A percentile compares a stretch with the other conserved stretches of the same genome.
phyloP scores from a whole-genome alignment of 306 rosid genomes.

The Acacia confusa region DNA sequence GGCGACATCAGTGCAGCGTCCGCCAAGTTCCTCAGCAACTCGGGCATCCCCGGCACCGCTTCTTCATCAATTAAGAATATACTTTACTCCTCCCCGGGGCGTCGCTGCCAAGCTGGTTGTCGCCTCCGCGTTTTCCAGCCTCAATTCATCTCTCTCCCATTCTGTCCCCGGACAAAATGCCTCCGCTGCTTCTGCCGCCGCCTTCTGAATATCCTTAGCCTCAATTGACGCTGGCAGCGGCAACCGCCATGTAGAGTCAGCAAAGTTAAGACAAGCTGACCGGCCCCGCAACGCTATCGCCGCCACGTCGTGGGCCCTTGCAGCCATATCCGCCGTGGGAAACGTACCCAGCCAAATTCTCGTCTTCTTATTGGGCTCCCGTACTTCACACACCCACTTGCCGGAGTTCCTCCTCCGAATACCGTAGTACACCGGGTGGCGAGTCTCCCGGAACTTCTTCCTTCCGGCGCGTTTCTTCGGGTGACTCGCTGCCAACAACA shows the following conservation, averaged over 20 bases:
- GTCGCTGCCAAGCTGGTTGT: background rate
- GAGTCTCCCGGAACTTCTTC: slow-evolving; percentile 88
- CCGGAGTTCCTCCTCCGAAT: slow-evolving; percentile 68
- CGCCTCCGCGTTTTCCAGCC: background rate
- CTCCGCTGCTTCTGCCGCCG: slow-evolving; percentile 66
- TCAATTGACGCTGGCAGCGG: slow-evolving; percentile 48
- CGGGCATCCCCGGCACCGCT: slow-evolving; percentile 52
- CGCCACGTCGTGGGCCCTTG: slow-evolving; percentile 84
- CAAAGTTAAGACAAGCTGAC: slow-evolving; percentile 67
- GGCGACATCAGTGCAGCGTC: slow-evolving; percentile 52
- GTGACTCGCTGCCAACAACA: slow-evolving; percentile 47
- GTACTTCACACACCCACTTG: slow-evolving; percentile 84
- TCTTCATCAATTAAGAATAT: slow-evolving; percentile 51
- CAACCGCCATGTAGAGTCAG: slow-evolving; percentile 66
- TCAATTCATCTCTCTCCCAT: slow-evolving; percentile 4
- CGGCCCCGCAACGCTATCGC: slow-evolving; percentile 63
- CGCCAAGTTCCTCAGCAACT: slow-evolving; percentile 58
- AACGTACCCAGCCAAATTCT: slow-evolving; percentile 64
- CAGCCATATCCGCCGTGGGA: slow-evolving; percentile 83
- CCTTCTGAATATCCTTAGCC: slow-evolving; percentile 67
- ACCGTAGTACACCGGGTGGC: slow-evolving; percentile 80
- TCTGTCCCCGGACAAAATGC: slow-evolving; percentile 50
- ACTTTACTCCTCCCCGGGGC: background rate
- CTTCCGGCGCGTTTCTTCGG: slow-evolving; percentile 88
- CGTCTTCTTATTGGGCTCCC: slow-evolving; percentile 76